A percentile compares a stretch with the other conserved stretches of the same genome.
These are phyloP conservation scores for Penicillium goetzii DNA, from an alignment of 495 filamentous ascomycete genomes.

Conservation along the genomic window DNA sequence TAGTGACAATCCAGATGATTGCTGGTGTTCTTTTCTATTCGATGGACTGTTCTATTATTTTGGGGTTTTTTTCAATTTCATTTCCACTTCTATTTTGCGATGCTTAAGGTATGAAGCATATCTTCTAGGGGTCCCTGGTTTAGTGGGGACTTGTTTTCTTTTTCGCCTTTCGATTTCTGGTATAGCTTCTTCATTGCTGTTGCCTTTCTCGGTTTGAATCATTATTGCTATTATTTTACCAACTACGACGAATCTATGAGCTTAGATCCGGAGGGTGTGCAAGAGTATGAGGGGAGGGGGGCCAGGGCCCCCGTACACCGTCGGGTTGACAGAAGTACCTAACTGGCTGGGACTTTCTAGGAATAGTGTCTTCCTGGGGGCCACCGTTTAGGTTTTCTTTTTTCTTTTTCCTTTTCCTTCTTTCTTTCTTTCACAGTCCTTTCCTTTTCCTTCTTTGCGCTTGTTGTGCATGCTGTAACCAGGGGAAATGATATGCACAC, in stretches of 20 bases:
- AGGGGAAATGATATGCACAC: constrained; percentile 38
- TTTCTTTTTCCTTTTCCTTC: constrained; percentile 10
- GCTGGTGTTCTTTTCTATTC: constrained; percentile 13
- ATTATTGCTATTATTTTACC: constrained; percentile 1
- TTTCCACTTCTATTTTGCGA: neutral
- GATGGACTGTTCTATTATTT: constrained; percentile 11
- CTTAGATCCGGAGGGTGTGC: neutral
- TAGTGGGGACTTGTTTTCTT: neutral
- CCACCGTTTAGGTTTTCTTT: constrained; percentile 8
- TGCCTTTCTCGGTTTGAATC: neutral
- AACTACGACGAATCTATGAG: neutral
- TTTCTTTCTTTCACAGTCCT: constrained; percentile 11
- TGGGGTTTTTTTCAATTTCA: neutral
- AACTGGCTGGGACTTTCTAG: neutral
- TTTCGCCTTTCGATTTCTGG: neutral
- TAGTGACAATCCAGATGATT: constrained; percentile 38
- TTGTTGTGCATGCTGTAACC: constrained; percentile 21
- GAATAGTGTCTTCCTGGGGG: neutral
- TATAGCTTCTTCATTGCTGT: neutral
- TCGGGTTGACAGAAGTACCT: constrained; percentile 2
- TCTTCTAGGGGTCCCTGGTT: neutral
- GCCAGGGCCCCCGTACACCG: constrained; percentile 1
- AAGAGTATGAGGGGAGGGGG: neutral
- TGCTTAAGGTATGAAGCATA: neutral
- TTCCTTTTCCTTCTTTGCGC: constrained; percentile 11